phyloP scores from a whole-genome alignment of 192 early-diverging fungal genomes.

The Oehlia diaphana region DNA sequence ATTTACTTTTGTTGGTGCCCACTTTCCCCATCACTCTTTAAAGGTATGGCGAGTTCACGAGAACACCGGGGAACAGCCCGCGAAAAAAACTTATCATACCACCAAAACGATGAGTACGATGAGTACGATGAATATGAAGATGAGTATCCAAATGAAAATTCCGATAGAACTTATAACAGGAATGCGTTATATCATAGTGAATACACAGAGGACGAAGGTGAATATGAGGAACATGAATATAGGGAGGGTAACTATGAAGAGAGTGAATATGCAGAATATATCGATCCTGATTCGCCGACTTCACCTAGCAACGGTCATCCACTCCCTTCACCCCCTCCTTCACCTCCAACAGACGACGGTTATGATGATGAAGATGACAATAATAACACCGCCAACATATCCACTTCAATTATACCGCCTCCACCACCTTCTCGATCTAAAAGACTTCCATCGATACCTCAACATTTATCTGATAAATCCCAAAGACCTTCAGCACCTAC shows the following conservation, averaged over 20 bases:
- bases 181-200: not conserved
- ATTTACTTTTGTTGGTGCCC: not conserved
- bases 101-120: not conserved
- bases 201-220: not conserved
- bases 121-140: not conserved
- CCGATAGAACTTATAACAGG: not conserved
- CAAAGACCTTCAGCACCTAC: not conserved
- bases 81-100: not conserved
- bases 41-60: not conserved
- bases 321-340: slow-evolving; percentile 10
- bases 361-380: not conserved
- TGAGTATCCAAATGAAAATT: not conserved
- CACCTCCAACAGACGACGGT: not conserved
- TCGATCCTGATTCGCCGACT: not conserved
- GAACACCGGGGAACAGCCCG: not conserved
- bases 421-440: not conserved
- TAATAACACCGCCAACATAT: not conserved
- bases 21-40: not conserved
- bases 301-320: not conserved
- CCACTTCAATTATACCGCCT: not conserved
- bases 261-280: not conserved
- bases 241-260: not conserved
- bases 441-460: not conserved
- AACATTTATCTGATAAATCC: not conserved
- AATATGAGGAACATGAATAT: not conserved